A percentile compares a stretch with the other conserved stretches of the same genome.
phyloP scores from a whole-genome alignment of 306 rosid genomes.

The Luffa acutangula region DNA sequence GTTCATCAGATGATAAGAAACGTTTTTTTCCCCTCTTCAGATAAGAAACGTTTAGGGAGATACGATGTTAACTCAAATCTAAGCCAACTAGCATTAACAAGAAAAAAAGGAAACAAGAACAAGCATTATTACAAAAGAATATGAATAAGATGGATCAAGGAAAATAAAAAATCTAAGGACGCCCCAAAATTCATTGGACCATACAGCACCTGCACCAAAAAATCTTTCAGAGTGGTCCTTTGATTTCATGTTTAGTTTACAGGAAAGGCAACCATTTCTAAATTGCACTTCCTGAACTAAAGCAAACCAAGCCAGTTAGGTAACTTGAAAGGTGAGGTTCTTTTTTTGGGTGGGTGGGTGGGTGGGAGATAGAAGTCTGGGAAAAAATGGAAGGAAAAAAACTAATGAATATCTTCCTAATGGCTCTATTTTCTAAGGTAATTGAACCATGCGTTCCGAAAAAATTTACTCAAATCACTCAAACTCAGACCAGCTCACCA shows the following conservation, averaged over 20 bases:
- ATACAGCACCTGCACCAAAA: not conserved
- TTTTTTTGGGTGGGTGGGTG: not conserved
- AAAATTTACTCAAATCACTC: not conserved
- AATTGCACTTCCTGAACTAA: not conserved
- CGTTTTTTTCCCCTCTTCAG: no score
- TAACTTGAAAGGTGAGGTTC: not conserved
- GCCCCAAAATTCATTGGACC: not conserved
- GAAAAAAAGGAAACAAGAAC: not conserved
- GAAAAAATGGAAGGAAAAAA: not conserved
- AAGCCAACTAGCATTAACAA: not conserved
- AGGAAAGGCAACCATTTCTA: not conserved
- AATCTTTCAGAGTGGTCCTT: not conserved
- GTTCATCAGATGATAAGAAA: conserved; percentile 3
- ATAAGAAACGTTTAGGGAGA: not conserved
- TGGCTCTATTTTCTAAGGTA: not conserved
- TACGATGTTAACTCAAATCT: not conserved
- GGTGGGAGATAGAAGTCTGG: not conserved
- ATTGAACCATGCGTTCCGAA: not conserved
- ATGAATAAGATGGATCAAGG: not conserved
- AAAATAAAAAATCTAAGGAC: not conserved
- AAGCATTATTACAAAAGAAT: not conserved
- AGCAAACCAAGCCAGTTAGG: not conserved
- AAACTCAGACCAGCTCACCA: not conserved
- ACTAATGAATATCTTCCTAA: not conserved
- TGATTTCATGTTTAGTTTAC: not conserved